Evolutionary conservation across 1,284 basidiomycete species (phyloP).

Genomic region (Porogramme epimiltina): DNA sequence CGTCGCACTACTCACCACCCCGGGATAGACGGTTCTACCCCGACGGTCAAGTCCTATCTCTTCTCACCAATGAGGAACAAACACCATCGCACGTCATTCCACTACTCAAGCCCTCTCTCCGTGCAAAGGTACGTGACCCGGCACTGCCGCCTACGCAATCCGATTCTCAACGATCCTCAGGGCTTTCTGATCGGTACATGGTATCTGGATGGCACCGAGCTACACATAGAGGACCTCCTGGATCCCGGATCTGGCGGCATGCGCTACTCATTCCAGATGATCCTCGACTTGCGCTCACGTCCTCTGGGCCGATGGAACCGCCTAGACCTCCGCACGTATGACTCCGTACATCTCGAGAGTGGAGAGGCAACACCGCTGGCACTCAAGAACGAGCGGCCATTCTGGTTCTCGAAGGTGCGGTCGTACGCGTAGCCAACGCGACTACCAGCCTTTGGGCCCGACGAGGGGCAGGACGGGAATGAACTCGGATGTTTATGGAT

Average conservation of each 20-base stretch:
- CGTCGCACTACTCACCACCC: not conserved
- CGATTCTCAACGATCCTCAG: constrained; percentile 36
- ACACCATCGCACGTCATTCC: constrained; percentile 78
- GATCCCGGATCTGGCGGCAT: constrained; percentile 37
- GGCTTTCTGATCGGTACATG: constrained; percentile 73
- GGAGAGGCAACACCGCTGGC: constrained; percentile 76
- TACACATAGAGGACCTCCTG: constrained; percentile 64
- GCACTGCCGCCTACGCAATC: not conserved
- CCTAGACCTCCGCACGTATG: constrained; percentile 76
- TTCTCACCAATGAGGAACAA: constrained; percentile 83
- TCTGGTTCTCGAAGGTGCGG: constrained; percentile 89
- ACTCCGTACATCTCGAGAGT: constrained; percentile 71
- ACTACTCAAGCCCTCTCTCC: constrained; percentile 72
- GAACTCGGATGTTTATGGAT: too few relatives aligned
- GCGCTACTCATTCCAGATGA: constrained; percentile 87
- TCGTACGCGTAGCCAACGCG: constrained; percentile 41
- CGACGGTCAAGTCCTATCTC: constrained; percentile 83
- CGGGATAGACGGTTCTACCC: constrained; percentile 80
- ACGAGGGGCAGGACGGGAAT: too few relatives aligned
- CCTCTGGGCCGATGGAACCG: constrained; percentile 89
- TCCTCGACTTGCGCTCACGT: constrained; percentile 74
- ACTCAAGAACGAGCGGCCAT: constrained; percentile 84
- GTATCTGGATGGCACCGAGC: constrained; percentile 57
- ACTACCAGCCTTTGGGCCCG: too few relatives aligned
- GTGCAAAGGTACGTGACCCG: constrained; percentile 66